Percentiles rank a stretch among this genome's conserved stretches.
Conservation (phyloP, 345 rosid genomes). For the Orychophragmus violaceus region DNA sequence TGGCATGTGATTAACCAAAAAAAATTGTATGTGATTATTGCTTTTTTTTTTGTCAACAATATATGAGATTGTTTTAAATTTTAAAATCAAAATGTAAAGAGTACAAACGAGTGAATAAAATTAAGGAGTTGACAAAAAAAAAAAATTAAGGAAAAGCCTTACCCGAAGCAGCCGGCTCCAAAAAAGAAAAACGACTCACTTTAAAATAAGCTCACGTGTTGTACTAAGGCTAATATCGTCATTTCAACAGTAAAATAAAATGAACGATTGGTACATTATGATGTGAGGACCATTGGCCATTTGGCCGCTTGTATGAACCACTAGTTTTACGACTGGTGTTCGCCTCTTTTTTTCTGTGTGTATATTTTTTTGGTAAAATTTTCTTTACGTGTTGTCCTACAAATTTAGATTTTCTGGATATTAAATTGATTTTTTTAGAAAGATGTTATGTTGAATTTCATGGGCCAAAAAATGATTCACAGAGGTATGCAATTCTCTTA, state of each 20-base stretch:
- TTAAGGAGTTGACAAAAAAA: too few relatives aligned
- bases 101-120: neutral
- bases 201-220: constrained; percentile 6
- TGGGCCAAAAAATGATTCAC: neutral
- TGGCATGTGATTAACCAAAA: too few relatives aligned
- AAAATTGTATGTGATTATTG: neutral
- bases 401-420: neutral
- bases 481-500: neutral
- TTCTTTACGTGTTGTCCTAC: neutral
- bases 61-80: too few relatives aligned
- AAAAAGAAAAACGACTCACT: neutral
- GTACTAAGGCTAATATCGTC: neutral
- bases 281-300: constrained; percentile 8
- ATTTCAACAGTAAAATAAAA: neutral
- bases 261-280: neutral
- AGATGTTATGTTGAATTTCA: neutral
- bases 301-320: constrained; percentile 15
- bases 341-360: neutral
- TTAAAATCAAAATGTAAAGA: neutral
- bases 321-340: constrained; percentile 13
- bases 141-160: neutral
- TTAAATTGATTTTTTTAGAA: too few relatives aligned
- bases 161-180: neutral
- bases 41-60: too few relatives aligned
- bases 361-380: too few relatives aligned